phyloP scores from a whole-genome alignment of 495 filamentous ascomycete genomes.

The Neurospora sp. region DNA sequence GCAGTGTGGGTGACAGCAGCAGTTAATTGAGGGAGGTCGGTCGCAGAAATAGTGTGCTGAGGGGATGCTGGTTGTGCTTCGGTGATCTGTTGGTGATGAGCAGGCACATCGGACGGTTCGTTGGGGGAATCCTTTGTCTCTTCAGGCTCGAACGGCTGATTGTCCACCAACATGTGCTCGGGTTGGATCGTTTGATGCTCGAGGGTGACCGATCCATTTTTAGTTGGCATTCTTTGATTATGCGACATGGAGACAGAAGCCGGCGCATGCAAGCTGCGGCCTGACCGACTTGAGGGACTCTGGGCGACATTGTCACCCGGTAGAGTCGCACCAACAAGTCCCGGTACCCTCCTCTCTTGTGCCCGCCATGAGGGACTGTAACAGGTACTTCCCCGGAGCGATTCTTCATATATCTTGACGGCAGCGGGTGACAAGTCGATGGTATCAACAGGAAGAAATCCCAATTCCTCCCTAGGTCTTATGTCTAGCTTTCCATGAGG shows the following conservation, averaged over 20 bases:
- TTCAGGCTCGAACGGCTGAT: background rate
- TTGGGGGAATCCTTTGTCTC: background rate
- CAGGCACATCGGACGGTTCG: background rate
- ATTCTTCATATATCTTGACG: background rate
- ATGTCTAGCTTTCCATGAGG: background rate
- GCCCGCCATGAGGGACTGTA: background rate
- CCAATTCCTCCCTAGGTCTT: background rate
- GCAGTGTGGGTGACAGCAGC: background rate
- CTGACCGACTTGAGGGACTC: background rate
- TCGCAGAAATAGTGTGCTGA: background rate
- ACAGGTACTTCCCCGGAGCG: background rate
- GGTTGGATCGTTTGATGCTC: background rate
- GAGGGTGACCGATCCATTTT: background rate
- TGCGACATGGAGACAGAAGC: background rate
- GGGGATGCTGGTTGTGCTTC: background rate
- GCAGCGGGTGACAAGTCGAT: background rate
- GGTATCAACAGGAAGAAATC: background rate
- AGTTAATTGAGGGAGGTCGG: background rate
- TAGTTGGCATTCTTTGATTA: background rate
- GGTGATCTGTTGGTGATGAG: background rate
- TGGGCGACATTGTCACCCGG: background rate
- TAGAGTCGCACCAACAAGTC: background rate
- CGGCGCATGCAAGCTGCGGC: background rate
- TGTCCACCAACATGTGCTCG: background rate
- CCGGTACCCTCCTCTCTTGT: background rate